A percentile compares a stretch with the other conserved stretches of the same genome.
Conservation (phyloP, 495 filamentous ascomycete genomes). For the Tetracladium setigerum region DNA sequence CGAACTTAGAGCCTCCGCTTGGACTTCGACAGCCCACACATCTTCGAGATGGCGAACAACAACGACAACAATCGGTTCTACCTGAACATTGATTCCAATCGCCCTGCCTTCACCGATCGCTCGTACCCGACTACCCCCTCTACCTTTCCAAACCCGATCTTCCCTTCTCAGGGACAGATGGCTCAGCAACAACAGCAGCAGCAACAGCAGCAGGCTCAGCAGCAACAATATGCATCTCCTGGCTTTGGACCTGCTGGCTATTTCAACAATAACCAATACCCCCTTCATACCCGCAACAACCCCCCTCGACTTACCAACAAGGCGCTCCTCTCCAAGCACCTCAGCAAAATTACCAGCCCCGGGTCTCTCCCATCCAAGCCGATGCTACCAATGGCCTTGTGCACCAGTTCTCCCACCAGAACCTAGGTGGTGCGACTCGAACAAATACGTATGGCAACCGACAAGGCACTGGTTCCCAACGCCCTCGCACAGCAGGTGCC, state of each 20-base stretch:
- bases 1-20: too few species aligned
- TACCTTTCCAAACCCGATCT: slow-evolving; percentile 89
- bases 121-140: slow-evolving; percentile 95
- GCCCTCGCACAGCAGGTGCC: slow-evolving; percentile 72
- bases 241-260: slow-evolving; percentile 50
- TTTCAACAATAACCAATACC: slow-evolving; percentile 51
- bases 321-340: slow-evolving; percentile 27
- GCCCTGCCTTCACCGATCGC: slow-evolving; percentile 58
- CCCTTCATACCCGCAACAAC: slow-evolving; percentile 22
- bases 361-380: slow-evolving; percentile 44
- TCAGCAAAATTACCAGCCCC: slow-evolving; percentile 43
- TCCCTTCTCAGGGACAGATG: slow-evolving; percentile 35
- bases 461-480: slow-evolving; percentile 54
- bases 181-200: slow-evolving; percentile 27
- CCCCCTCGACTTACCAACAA: slow-evolving; percentile 23
- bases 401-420: slow-evolving; percentile 96
- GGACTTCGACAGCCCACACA: too few species aligned
- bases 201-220: slow-evolving; percentile 25
- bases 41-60: slow-evolving; percentile 20
- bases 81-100: slow-evolving; percentile 62
- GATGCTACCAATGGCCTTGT: slow-evolving; percentile 78
- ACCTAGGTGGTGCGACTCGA: slow-evolving; percentile 64
- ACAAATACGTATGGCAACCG: slow-evolving; percentile 59
- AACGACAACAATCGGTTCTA: slow-evolving; percentile 56
- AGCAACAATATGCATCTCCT: slow-evolving; percentile 43